A percentile compares a stretch with the other conserved stretches of the same genome.
phyloP scores from a whole-genome alignment of 768 basidiomycete genomes.

The Pholiota microspora region DNA sequence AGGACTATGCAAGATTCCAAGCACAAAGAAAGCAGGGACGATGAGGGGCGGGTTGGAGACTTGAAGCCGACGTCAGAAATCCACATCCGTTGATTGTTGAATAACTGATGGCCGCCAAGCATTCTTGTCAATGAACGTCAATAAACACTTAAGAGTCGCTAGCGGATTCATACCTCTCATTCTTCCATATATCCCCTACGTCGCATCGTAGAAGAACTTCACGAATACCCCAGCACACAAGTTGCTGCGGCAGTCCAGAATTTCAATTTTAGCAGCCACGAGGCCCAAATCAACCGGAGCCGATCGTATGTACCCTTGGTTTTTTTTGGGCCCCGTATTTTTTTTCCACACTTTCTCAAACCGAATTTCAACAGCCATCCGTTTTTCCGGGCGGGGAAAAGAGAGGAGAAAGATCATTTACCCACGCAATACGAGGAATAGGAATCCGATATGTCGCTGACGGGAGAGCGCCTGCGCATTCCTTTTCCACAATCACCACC shows the following conservation, averaged over 20 bases:
- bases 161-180: not conserved
- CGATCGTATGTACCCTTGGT: constrained; percentile 12
- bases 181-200: not conserved
- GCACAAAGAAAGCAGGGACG: too few species aligned
- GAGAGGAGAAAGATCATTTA: constrained; percentile 2
- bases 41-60: not conserved
- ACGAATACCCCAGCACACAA: too few species aligned
- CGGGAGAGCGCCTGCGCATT: not conserved
- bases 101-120: not conserved
- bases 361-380: constrained; percentile 5
- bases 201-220: too few species aligned
- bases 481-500: not conserved
- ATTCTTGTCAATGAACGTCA: not conserved
- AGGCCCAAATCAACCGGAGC: constrained; percentile 5
- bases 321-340: constrained; percentile 19
- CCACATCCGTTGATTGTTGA: too few species aligned
- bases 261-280: too few species aligned
- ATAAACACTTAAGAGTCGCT: not conserved
- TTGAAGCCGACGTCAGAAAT: too few species aligned
- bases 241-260: not conserved
- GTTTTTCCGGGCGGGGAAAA: constrained; percentile 5
- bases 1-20: too few species aligned
- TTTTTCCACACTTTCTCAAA: constrained; percentile 9
- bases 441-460: not conserved
- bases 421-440: constrained; percentile 6